These are phyloP conservation scores for Leccinum aurantiacum DNA, from an alignment of 768 basidiomycete genomes.

Conservation along the genomic window DNA sequence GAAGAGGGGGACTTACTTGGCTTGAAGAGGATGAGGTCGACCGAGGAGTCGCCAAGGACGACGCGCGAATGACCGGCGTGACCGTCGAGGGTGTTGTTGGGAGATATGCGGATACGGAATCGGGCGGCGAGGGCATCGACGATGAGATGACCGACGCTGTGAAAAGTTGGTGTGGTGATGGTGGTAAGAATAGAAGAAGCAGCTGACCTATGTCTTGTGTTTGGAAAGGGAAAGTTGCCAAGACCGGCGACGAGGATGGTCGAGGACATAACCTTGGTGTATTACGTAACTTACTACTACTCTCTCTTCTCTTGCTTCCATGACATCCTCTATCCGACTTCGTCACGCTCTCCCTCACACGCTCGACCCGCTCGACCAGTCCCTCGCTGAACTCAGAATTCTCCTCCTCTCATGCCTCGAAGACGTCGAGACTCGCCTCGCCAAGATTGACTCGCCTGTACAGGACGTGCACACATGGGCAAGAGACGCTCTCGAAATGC, in stretches of 20 bases:
- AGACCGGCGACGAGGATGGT: conserved; percentile 60
- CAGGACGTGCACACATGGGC: conserved; percentile 58
- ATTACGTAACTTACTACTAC: not conserved
- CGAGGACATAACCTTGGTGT: not conserved
- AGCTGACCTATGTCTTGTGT: conserved; percentile 69
- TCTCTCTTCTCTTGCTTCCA: conserved; percentile 10
- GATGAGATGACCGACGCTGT: conserved; percentile 71
- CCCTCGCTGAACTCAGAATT: conserved; percentile 63
- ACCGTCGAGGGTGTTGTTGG: conserved; percentile 45
- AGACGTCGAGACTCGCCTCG: conserved; percentile 67
- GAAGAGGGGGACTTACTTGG: conserved; percentile 51
- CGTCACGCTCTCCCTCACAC: conserved; percentile 55
- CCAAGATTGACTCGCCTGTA: conserved; percentile 57
- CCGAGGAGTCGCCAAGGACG: conserved; percentile 40
- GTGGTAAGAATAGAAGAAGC: not conserved
- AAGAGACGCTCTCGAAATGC: conserved; percentile 62
- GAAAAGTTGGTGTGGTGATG: conserved; percentile 1
- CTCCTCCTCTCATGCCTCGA: conserved; percentile 76
- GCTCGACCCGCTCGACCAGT: conserved; percentile 68
- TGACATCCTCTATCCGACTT: conserved; percentile 33
- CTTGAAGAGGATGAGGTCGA: conserved; percentile 69
- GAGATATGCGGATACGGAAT: conserved; percentile 52
- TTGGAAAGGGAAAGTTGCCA: conserved; percentile 71
- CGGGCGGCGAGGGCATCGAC: conserved; percentile 65
- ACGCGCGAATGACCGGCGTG: conserved; percentile 47